These are phyloP conservation scores for Escovopsis sp. DNA, from an alignment of 2,329 filamentous ascomycete genomes.

Conservation along the genomic window DNA sequence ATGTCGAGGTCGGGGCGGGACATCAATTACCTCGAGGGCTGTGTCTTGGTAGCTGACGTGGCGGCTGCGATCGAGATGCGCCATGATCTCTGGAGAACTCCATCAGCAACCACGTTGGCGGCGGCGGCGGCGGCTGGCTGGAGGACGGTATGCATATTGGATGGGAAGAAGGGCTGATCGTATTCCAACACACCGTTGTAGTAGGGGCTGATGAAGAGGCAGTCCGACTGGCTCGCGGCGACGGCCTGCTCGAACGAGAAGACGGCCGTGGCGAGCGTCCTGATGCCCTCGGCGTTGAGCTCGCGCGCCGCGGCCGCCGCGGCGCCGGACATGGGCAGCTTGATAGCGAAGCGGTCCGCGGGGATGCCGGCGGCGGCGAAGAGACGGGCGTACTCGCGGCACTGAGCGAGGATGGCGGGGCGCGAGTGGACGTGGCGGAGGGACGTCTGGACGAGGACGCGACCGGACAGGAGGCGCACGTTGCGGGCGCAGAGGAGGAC, in stretches of 20 bases:
- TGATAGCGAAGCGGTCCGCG: slow-evolving; percentile 10
- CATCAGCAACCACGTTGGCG: not conserved
- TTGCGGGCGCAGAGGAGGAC: slow-evolving; percentile 10
- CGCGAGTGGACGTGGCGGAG: slow-evolving; percentile 7
- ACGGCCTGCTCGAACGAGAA: slow-evolving; percentile 12
- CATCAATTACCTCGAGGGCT: slow-evolving; percentile 6
- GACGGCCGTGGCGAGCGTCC: slow-evolving; percentile 10
- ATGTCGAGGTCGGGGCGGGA: not conserved
- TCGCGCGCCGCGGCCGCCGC: slow-evolving; percentile 7
- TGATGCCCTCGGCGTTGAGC: slow-evolving; percentile 11
- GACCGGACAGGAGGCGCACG: slow-evolving; percentile 8
- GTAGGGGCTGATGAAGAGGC: slow-evolving; percentile 12
- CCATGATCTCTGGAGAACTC: slow-evolving; percentile 7
- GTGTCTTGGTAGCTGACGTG: slow-evolving; percentile 5
- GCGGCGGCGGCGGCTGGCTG: not conserved
- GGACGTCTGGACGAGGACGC: slow-evolving; percentile 11
- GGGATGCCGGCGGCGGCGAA: slow-evolving; percentile 8
- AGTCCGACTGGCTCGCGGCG: slow-evolving; percentile 11
- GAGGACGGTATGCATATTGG: not conserved
- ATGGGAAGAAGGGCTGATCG: not conserved
- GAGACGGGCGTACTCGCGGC: slow-evolving; percentile 7
- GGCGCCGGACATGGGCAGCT: slow-evolving; percentile 10
- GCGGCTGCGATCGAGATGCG: slow-evolving; percentile 7
- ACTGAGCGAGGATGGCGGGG: slow-evolving; percentile 9
- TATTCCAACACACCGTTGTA: slow-evolving; percentile 8